These are phyloP conservation scores for Diplodia mutila DNA, from an alignment of 2,329 filamentous ascomycete species.

Conservation along the genomic window DNA sequence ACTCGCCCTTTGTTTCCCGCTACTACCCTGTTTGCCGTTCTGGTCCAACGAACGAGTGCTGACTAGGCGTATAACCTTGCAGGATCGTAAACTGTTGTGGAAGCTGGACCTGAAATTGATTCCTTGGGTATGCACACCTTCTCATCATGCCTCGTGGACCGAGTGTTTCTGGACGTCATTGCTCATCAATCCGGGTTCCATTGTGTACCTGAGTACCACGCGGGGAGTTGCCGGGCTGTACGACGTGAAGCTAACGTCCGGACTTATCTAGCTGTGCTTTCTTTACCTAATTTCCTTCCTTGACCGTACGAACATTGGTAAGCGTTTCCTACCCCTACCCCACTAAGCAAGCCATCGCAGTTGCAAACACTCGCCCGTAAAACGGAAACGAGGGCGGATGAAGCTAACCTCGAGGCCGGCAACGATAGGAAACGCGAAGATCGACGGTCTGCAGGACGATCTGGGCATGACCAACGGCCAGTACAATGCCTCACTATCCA, in stretches of 20 bases:
- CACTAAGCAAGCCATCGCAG: neutral
- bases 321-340: no score
- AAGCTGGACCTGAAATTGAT: slow-evolving; percentile 66
- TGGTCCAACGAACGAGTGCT: neutral
- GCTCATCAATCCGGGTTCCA: no score
- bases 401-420: neutral
- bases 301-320: slow-evolving; percentile 68
- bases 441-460: slow-evolving; percentile 61
- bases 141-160: neutral
- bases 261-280: slow-evolving; percentile 59
- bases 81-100: slow-evolving; percentile 66
- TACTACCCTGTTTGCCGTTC: neutral
- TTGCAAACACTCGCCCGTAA: neutral
- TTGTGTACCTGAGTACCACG: neutral
- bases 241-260: neutral
- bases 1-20: no score
- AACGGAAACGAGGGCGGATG: neutral
- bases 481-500: slow-evolving; percentile 76
- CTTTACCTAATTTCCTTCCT: slow-evolving; percentile 77
- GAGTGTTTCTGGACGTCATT: no score
- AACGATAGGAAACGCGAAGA: slow-evolving; percentile 65
- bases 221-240: neutral
- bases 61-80: neutral
- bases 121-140: slow-evolving; percentile 53
- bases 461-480: slow-evolving; percentile 65